Evolutionary conservation across 805 yeast species (phyloP).

Genomic region (Wickerhamiella vanderwaltii): DNA sequence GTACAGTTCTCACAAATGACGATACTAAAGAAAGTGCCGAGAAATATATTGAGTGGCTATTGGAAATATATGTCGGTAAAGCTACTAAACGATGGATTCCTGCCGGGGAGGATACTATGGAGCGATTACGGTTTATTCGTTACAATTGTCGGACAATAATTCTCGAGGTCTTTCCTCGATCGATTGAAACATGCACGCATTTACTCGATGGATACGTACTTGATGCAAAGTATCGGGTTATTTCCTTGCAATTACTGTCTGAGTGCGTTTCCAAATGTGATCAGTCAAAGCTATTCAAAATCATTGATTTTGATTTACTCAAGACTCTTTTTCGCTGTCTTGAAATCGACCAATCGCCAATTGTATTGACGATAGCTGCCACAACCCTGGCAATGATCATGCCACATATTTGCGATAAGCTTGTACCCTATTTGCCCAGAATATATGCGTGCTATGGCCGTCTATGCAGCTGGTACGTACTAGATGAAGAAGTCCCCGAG

Average conservation of each 20-base stretch:
- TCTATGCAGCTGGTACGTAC: slow-evolving; percentile 30
- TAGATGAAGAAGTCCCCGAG: not conserved
- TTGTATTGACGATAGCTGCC: slow-evolving; percentile 30
- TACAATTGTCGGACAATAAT: slow-evolving; percentile 35
- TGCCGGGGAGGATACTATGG: slow-evolving; percentile 27
- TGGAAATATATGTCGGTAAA: slow-evolving; percentile 21
- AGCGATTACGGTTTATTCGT: slow-evolving; percentile 38
- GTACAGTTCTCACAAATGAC: slow-evolving; percentile 13
- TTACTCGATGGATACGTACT: slow-evolving; percentile 31
- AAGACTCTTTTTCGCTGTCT: slow-evolving; percentile 19
- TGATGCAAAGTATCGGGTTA: slow-evolving; percentile 29
- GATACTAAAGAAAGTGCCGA: slow-evolving; percentile 12
- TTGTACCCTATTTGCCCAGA: slow-evolving; percentile 30
- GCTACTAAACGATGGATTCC: slow-evolving; percentile 15
- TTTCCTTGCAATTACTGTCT: slow-evolving; percentile 30
- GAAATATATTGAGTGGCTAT: slow-evolving; percentile 19
- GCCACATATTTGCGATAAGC: slow-evolving; percentile 35
- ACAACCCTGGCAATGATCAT: slow-evolving; percentile 32
- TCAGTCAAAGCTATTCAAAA: slow-evolving; percentile 20
- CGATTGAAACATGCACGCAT: slow-evolving; percentile 30
- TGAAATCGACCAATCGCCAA: slow-evolving; percentile 33
- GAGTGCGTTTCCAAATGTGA: slow-evolving; percentile 19
- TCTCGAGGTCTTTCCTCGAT: slow-evolving; percentile 32
- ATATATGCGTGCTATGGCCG: slow-evolving; percentile 37
- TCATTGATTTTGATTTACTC: slow-evolving; percentile 19